These are phyloP conservation scores for Calonectria crousiana DNA, from an alignment of 2,329 filamentous ascomycete genomes.

Conservation along the genomic window DNA sequence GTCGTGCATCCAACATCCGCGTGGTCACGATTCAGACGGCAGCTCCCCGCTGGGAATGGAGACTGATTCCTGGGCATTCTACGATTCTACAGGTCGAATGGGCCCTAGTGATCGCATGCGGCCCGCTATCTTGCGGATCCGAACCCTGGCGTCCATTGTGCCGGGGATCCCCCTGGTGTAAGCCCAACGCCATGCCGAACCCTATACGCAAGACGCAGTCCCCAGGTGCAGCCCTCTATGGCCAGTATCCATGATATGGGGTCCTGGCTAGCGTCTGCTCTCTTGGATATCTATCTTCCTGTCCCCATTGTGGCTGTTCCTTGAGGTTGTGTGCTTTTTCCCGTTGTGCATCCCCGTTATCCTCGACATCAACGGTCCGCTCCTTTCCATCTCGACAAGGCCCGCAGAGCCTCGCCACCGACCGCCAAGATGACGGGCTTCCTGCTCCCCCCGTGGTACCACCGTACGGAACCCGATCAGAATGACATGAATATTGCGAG, in stretches of 20 bases:
- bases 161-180: slow-evolving; percentile 25
- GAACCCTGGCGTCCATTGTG: slow-evolving; percentile 30
- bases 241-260: slow-evolving; percentile 22
- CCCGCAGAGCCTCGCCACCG: neutral
- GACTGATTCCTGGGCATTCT: neutral
- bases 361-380: neutral
- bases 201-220: neutral
- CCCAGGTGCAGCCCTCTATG: slow-evolving; percentile 11
- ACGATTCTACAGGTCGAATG: slow-evolving; percentile 14
- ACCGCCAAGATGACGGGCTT: slow-evolving; percentile 33
- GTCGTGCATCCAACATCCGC: neutral
- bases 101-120: slow-evolving; percentile 31
- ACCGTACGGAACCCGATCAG: slow-evolving; percentile 23
- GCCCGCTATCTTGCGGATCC: slow-evolving; percentile 37
- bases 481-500: slow-evolving; percentile 45
- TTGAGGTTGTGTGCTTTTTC: neutral
- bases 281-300: slow-evolving; percentile 32
- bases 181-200: neutral
- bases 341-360: neutral
- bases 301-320: slow-evolving; percentile 18
- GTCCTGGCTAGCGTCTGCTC: slow-evolving; percentile 26
- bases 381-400: neutral
- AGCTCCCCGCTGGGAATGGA: neutral
- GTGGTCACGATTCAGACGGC: neutral
- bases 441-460: slow-evolving; percentile 31